Evolutionary conservation across 805 yeast species (phyloP), one percentile per base, ranked within the genome.

Genomic region (Torulaspora quercuum): DNA sequence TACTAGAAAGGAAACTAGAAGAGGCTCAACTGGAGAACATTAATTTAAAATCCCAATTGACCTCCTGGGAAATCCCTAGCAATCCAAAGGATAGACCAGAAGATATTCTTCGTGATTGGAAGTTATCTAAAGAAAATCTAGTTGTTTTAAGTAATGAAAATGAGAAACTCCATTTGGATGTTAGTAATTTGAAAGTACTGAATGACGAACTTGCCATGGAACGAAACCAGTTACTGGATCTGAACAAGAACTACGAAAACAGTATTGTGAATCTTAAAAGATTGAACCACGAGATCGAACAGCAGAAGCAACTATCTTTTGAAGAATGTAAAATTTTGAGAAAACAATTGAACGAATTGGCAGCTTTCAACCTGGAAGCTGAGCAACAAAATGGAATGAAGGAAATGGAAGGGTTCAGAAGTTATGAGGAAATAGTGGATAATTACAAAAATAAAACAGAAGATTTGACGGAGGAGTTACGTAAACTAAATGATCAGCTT

Each of bases 271-370:
- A 59, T 35, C 32, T 61, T 24, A 52, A 55, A 14, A 63, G 53
- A 37, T 37, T 67, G 5, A 65, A 64, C 33, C 57, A 42, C 59
- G 72, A 78, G 37, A 53, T 74, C 5, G 75, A 75, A 32, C 70
- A 73, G 35, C 80, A 78, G 39, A 68, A 68, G 34, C 50, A 63
- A 3, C 60, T 81, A 27, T 72, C 79, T n/a, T 50, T 63, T 15
- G 76, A 74, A 43, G 89, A 82, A 50, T 70, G 78, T 18, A 74
- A 69, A 36, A 68, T 78, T 39, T 59, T 82, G 35, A 65, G 82
- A 41, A 67, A 67, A 25, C 80, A 78, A 55, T 53, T 82, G 33
- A 71, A 76, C 36, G 69, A 69, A 19, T 53, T 74, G 29, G 80
- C 45, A 12, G 26, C 42, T 2, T 39, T 45, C 20, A 30, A 44